Evolutionary conservation across 2,329 filamentous ascomycete species (phyloP), one percentile per base, ranked within the genome.

Genomic region (Plenodomus tracheiphilus): DNA sequence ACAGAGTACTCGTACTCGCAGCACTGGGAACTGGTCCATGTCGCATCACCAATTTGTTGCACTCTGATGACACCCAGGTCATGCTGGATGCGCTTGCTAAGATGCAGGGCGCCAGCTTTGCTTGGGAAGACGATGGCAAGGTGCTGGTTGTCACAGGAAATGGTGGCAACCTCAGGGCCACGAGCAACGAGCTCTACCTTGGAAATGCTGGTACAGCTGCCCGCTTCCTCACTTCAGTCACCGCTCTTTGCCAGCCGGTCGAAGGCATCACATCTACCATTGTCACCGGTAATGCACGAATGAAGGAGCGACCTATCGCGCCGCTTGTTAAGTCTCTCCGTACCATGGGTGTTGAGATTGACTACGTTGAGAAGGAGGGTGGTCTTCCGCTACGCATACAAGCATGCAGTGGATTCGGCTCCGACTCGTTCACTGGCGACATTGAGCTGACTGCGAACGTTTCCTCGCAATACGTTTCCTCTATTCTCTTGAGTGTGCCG

Each of bases 381-480:
- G 95, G 92, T 69, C 78, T 99, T 36, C 94, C 94, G 0, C 76
- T 99, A 11, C 84, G 86, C 49, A 87, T 99, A 42, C 83, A 87
- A 53, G 91, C 94, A 4, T 71, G 69, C 32, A 63, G 69, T 4
- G 70, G 66, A 4, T 74, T 73, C 39, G 88, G 88, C 19, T 87
- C 86, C 40, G 93, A 92, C 3, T 87, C 52, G 0, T 72, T 72
- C 47, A 63, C 92, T 46, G 94, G 94, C 32, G 80, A 88, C 21
- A 97, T 99, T 62, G 89, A 96, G 69, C 81, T 99, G 47, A 91
- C 92, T 10, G 94, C 94, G 1, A 97, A 94, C 36, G 88, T 97
- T 15, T 99, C 94, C 8, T 97, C 94, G n/a, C 94, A 99, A 75
- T 99, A 97, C 68, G 94, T 99, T 32, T 97, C 94, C 0, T 97